Base-by-base conservation (phyloP, 768 basidiomycete genomes). In the Termitomyces sp. region DNA sequence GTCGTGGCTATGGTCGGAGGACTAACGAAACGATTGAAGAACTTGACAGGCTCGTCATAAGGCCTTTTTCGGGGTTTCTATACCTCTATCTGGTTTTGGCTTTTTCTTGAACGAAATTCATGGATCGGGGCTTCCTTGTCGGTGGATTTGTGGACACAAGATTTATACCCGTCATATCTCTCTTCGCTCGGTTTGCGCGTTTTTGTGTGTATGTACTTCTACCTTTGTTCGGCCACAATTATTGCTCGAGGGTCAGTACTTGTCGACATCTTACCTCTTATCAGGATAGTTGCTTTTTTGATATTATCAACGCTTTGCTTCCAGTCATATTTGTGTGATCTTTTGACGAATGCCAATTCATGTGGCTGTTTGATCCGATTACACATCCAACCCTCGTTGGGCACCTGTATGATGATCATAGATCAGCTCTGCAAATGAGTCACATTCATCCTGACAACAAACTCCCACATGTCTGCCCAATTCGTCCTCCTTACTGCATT, bases 401-500 rank as follows among this genome's bases (percentile, higher is more conserved):
- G n/a, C n/a, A n/a, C n/a, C n/a, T n/a, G n/a, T n/a, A n/a, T n/a
- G n/a, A n/a, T n/a, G n/a, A n/a, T n/a, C n/a, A n/a, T n/a, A n/a
- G n/a, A n/a, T n/a, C n/a, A n/a, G n/a, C n/a, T 36, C 34, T 36
- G 34, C 34, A 36, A 42, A 28, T 9, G 18, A 42, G 37, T 53
- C 26, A 41, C 9, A 41, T 20, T 13, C 39, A 41, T 34, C 22
- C 28, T 45, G 7, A 36, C 16, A 47, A 29, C 15, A 5, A 20
- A 22, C 45, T 22, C 34, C 7, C 28, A n/a, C n/a, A 56, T 56
- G 47, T 28, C 36, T 13, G 55, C 37, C 37, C 24, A 20, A 29
- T 77, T 76, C 67, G 65, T 68, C 42, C 53, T 80, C 39, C 60
- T 76, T 58, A 69, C 81, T 48, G 80, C 83, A 56, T 74, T 81